A percentile compares a stretch with the other conserved stretches of the same genome.
These are phyloP conservation scores for Nidula microcarpa DNA, from an alignment of 768 basidiomycete species.

Conservation along the genomic window DNA sequence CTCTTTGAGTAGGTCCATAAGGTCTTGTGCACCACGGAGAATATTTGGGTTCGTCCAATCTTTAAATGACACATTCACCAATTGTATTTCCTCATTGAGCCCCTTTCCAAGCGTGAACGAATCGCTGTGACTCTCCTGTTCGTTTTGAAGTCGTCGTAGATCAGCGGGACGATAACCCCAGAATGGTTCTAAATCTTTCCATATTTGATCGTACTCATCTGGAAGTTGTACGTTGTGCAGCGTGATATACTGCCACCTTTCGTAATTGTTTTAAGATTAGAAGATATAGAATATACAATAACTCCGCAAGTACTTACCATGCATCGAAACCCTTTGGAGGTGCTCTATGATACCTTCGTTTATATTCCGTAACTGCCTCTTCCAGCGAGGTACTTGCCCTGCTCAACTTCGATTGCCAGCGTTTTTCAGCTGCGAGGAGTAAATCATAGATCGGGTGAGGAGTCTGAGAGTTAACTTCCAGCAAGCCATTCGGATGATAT, in stretches of 20 bases:
- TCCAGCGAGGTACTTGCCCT: slow-evolving; percentile 73
- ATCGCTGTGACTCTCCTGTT: slow-evolving; percentile 32
- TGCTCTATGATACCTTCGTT: slow-evolving; percentile 61
- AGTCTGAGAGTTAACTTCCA: slow-evolving; percentile 35
- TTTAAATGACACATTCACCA: slow-evolving; percentile 29
- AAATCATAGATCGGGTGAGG: slow-evolving; percentile 77
- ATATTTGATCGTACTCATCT: slow-evolving; percentile 82
- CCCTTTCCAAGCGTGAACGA: slow-evolving; percentile 40
- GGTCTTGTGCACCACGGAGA: slow-evolving; percentile 22
- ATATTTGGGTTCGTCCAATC: slow-evolving; percentile 31
- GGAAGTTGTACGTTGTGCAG: slow-evolving; percentile 72
- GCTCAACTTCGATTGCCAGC: slow-evolving; percentile 54
- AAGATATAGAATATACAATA: not conserved
- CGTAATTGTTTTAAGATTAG: not conserved
- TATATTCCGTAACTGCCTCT: slow-evolving; percentile 77
- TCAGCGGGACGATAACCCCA: slow-evolving; percentile 58
- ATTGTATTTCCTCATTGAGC: slow-evolving; percentile 16
- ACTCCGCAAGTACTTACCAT: slow-evolving; percentile 52
- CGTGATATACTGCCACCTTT: slow-evolving; percentile 52
- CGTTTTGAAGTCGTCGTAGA: slow-evolving; percentile 27
- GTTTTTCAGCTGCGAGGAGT: slow-evolving; percentile 64
- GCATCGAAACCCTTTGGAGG: slow-evolving; percentile 87
- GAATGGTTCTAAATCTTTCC: slow-evolving; percentile 78
- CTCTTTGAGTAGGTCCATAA: slow-evolving; percentile 30
- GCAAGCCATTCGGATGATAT: slow-evolving; percentile 32